These are phyloP conservation scores for Colletotrichum sp. DNA, from an alignment of 2,329 filamentous ascomycete species.

Conservation along the genomic window DNA sequence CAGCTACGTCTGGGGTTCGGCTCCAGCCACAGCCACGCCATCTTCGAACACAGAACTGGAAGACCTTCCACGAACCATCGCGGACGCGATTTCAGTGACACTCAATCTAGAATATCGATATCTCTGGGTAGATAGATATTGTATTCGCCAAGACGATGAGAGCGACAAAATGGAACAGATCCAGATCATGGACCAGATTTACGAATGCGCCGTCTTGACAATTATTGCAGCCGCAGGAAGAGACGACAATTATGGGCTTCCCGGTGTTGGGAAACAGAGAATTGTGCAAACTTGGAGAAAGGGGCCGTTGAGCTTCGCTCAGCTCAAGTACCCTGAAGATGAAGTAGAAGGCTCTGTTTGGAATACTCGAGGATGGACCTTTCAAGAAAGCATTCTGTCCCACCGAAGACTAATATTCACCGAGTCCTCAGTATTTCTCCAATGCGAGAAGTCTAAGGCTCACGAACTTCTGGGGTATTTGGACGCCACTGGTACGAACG, in stretches of 20 bases:
- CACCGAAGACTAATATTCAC: background rate
- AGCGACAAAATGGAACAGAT: conserved; percentile 13
- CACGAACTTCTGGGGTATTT: background rate
- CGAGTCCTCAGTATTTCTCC: background rate
- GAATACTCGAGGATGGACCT: background rate
- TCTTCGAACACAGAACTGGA: background rate
- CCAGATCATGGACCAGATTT: conserved; percentile 14
- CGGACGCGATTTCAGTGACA: background rate
- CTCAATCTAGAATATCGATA: conserved; percentile 5
- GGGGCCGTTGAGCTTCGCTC: background rate
- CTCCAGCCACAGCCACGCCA: too few species aligned
- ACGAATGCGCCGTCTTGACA: background rate
- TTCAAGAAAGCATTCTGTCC: background rate
- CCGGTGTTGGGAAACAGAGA: background rate
- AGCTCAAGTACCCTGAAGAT: background rate
- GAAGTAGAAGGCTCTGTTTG: background rate
- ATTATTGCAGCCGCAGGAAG: background rate
- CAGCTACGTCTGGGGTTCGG: background rate
- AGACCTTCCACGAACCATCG: background rate
- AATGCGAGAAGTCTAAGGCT: background rate
- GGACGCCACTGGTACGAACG: background rate
- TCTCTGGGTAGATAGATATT: conserved; percentile 25
- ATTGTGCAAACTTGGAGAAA: background rate
- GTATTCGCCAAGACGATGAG: conserved; percentile 21
- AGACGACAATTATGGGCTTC: background rate